These are phyloP conservation scores for Tetrahymena borealis DNA, from an alignment of 73 alveolate species.

Conservation along the genomic window DNA sequence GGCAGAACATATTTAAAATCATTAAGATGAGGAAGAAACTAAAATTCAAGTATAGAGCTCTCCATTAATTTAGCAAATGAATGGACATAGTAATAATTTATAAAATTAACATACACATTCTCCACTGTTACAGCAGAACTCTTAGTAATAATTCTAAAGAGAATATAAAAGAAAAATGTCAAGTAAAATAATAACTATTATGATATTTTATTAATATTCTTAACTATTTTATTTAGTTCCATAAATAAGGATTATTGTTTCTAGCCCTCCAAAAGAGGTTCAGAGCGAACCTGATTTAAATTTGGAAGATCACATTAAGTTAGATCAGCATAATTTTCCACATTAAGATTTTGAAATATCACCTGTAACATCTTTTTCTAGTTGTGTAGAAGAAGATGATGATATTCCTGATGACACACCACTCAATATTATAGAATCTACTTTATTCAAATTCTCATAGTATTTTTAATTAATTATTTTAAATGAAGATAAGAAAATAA, in stretches of 20 bases:
- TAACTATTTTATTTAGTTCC: background rate
- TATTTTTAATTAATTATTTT: too few relatives aligned
- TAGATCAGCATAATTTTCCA: background rate
- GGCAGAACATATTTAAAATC: background rate
- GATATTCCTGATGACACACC: background rate
- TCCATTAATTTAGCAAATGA: background rate
- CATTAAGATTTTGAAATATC: background rate
- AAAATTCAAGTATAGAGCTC: background rate
- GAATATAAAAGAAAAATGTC: background rate
- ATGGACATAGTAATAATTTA: too few relatives aligned
- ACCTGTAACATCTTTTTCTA: background rate
- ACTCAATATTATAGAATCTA: background rate
- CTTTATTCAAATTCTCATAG: background rate
- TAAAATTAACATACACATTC: background rate
- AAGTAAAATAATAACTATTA: background rate
- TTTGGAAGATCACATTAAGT: background rate
- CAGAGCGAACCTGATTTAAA: background rate
- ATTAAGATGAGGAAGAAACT: background rate
- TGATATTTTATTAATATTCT: background rate
- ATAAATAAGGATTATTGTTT: background rate
- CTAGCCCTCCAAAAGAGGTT: background rate
- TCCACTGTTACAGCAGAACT: background rate
- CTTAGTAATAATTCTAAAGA: background rate
- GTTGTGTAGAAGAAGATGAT: background rate
- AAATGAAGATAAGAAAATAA: too few relatives aligned